Evolutionary conservation across 805 yeast species (phyloP), one percentile per base, ranked within the genome.

Genomic region (Myxozyma kluyveri): DNA sequence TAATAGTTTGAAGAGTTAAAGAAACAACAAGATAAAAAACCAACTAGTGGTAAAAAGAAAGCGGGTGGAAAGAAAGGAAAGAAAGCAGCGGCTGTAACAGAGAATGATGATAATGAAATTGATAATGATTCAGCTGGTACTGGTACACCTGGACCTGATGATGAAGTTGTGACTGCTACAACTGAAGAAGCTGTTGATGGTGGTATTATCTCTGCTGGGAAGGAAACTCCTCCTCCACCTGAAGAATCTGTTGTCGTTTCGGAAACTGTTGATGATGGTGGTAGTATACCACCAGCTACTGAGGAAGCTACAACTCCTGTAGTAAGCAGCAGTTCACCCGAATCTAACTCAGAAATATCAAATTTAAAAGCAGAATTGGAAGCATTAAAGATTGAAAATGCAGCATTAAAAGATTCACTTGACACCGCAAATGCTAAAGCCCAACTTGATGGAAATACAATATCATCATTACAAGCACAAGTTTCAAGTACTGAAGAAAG

Each of bases 1-100:
- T 27, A 24, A 21, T 57, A 74, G 75, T 80, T 74, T 59, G 89
- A 84, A 53, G 87, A 83, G 62, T 69, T 85, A 73, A 85, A 80
- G 68, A 74, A 73, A 68, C 74, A 73, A 58, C 72, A 74, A 64
- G 73, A 81, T 72, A 79, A 79, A 69, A 72, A 71, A 62, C 69
- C 72, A 56, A 50, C 59, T 9, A 14, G 33, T 9, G 33, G 33
- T 12, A 46, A 45, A 26, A 51, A 49, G 47, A 54, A 56, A 42
- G 42, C 43, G 10, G 52, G 42, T 10, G 35, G 45, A 10, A 51
- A 43, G 33, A 44, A 44, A 6, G 40, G 49, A 12, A 51, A 43
- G 40, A 48, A 48, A 31, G 55, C 33, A 29, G 17, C 45, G 32
- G 21, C 41, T 3, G 38, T 42, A 14, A 35, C 52, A 4, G 52